A percentile compares a stretch with the other conserved stretches of the same genome.
Evolutionary conservation across 192 early-diverging fungal genomes (phyloP).

Genomic region (Coemansia interrupta): DNA sequence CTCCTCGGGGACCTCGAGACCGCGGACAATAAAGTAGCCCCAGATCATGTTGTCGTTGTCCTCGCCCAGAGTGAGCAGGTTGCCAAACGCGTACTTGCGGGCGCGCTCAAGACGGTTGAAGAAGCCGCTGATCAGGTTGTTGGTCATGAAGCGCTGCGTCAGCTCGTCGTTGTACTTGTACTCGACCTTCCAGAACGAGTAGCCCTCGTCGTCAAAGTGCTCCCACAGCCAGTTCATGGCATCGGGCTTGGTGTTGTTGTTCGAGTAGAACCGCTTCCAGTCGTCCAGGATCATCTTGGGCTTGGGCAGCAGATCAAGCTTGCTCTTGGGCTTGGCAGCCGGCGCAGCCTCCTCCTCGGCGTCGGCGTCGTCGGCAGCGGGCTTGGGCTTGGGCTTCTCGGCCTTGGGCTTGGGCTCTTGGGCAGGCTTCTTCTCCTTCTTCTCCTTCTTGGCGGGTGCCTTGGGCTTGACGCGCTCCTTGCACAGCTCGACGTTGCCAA

Average conservation of each 20-base stretch:
- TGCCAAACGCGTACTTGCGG: constrained; percentile 93
- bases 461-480: constrained; percentile 50
- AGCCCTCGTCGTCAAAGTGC: constrained; percentile 81
- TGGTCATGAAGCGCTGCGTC: constrained; percentile 83
- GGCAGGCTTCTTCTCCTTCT: constrained; percentile 44
- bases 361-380: constrained; percentile 55
- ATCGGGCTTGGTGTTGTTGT: constrained; percentile 82
- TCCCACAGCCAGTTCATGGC: constrained; percentile 95
- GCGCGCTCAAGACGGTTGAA: constrained; percentile 87
- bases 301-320: constrained; percentile 80
- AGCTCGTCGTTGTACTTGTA: constrained; percentile 97
- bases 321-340: constrained; percentile 87
- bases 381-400: constrained; percentile 16
- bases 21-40: constrained; percentile 94
- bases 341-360: constrained; percentile 59
- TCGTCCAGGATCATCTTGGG: constrained; percentile 80
- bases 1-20: constrained; percentile 74
- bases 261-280: constrained; percentile 98
- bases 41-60: constrained; percentile 85
- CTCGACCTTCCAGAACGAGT: constrained; percentile 86
- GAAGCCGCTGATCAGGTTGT: constrained; percentile 92
- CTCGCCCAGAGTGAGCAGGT: constrained; percentile 75
- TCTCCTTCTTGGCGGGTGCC: constrained; percentile 61
- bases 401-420: constrained; percentile 8
- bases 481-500: constrained; percentile 65